These are phyloP conservation scores for Paramecium octaurelia DNA, from an alignment of 73 alveolate species.

Conservation along the genomic window DNA sequence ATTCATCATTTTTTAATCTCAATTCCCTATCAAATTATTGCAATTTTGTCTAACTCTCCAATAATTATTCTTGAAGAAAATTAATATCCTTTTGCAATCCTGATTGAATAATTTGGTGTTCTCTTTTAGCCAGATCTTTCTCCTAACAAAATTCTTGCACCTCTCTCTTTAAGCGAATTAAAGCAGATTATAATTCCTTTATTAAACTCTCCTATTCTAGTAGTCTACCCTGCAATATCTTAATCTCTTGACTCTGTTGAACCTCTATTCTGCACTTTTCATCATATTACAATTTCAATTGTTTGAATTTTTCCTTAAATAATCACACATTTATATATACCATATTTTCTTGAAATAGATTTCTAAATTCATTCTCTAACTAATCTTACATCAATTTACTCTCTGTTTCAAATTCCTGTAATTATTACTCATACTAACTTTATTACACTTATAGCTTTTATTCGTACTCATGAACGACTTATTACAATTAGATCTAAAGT, in stretches of 20 bases:
- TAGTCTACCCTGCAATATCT: background rate
- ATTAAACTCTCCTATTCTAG: slow-evolving; percentile 15
- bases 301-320: slow-evolving; percentile 27
- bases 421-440: slow-evolving; percentile 17
- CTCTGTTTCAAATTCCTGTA: slow-evolving; percentile 44
- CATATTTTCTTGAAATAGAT: slow-evolving; percentile 13
- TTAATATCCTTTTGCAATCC: background rate
- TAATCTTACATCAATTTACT: slow-evolving; percentile 37
- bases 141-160: slow-evolving; percentile 21
- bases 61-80: background rate
- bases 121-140: slow-evolving; percentile 46
- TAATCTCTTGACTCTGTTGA: background rate
- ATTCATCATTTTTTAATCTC: background rate
- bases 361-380: slow-evolving; percentile 53
- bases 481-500: background rate
- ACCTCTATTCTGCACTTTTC: slow-evolving; percentile 18
- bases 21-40: background rate
- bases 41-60: background rate
- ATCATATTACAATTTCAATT: background rate
- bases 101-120: background rate
- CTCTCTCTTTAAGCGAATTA: slow-evolving; percentile 44
- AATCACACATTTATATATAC: background rate
- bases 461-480: slow-evolving; percentile 9
- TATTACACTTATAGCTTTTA: slow-evolving; percentile 18
- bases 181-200: slow-evolving; percentile 34